phyloP scores from a whole-genome alignment of 768 basidiomycete genomes.

The Phylloporus arenicola region DNA sequence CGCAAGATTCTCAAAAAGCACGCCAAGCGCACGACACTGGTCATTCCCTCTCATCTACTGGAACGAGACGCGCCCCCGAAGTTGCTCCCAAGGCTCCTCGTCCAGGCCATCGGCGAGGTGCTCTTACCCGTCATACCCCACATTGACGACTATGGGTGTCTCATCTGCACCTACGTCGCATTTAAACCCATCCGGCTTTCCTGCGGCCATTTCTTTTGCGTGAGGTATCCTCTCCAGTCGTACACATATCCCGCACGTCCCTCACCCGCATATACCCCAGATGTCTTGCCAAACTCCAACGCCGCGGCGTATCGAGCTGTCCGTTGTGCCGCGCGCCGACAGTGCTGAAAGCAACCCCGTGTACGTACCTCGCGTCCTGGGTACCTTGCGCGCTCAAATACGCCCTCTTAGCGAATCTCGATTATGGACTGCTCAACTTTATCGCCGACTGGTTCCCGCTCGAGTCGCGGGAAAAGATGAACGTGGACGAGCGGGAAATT shows the following conservation, averaged over 20 bases:
- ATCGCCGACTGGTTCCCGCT: slow-evolving; percentile 91
- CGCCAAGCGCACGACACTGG: slow-evolving; percentile 80
- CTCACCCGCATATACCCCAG: slow-evolving; percentile 19
- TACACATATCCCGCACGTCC: too few species aligned
- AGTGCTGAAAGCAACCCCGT: slow-evolving; percentile 69
- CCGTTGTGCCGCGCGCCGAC: slow-evolving; percentile 80
- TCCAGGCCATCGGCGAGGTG: slow-evolving; percentile 78
- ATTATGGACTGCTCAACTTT: slow-evolving; percentile 75
- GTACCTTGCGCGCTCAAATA: neutral
- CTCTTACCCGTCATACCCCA: slow-evolving; percentile 77
- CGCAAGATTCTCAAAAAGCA: slow-evolving; percentile 95
- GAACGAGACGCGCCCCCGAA: slow-evolving; percentile 25
- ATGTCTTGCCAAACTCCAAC: slow-evolving; percentile 89
- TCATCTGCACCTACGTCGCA: slow-evolving; percentile 85
- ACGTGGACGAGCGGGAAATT: slow-evolving; percentile 71
- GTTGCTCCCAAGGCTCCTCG: slow-evolving; percentile 57
- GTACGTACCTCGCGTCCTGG: slow-evolving; percentile 41
- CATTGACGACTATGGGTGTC: slow-evolving; percentile 79
- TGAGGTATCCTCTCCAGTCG: slow-evolving; percentile 36
- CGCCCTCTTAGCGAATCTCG: slow-evolving; percentile 56
- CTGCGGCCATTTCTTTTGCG: slow-evolving; percentile 79
- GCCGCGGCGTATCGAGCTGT: slow-evolving; percentile 65
- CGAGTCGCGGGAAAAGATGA: slow-evolving; percentile 70
- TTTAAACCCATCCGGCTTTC: slow-evolving; percentile 85
- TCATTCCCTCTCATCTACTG: slow-evolving; percentile 41